These are phyloP conservation scores for Tetracladium setigerum DNA, from an alignment of 495 filamentous ascomycete genomes.

Conservation along the genomic window DNA sequence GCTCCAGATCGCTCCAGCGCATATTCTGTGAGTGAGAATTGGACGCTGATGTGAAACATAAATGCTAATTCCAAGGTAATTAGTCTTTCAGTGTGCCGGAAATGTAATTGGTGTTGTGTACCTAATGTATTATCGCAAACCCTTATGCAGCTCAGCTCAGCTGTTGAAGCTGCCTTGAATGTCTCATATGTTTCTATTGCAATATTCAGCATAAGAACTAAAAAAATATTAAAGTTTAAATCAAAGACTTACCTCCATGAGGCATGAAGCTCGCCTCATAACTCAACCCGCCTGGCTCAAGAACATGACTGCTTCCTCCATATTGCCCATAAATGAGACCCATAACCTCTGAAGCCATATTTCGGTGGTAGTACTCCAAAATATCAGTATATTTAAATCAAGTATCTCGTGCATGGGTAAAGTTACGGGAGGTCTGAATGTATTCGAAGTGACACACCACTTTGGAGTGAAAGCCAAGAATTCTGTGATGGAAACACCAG, in stretches of 20 bases:
- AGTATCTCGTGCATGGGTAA: conserved; percentile 16
- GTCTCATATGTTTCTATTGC: not conserved
- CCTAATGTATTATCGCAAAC: not conserved
- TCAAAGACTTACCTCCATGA: not conserved
- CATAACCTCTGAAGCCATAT: conserved; percentile 55
- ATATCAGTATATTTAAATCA: conserved; percentile 57
- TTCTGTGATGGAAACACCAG: conserved; percentile 68
- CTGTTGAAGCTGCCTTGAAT: not conserved
- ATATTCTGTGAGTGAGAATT: too few relatives aligned
- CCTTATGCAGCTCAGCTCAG: not conserved
- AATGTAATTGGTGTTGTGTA: not conserved
- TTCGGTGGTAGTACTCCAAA: conserved; percentile 76
- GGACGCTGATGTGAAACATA: too few relatives aligned
- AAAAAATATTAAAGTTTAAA: too few relatives aligned
- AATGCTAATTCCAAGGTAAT: too few relatives aligned
- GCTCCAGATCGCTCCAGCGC: too few relatives aligned
- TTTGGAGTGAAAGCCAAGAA: conserved; percentile 79
- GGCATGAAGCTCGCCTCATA: not conserved
- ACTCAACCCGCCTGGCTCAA: not conserved
- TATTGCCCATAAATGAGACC: conserved; percentile 30
- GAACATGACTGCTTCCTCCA: not conserved
- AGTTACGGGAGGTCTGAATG: conserved; percentile 2
- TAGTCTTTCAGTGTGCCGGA: too few relatives aligned
- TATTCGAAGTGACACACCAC: conserved; percentile 53
- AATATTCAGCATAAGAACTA: too few relatives aligned